Percentiles rank a stretch among this genome's conserved stretches.
These are phyloP conservation scores for Venturia nashicola DNA, from an alignment of 2,329 filamentous ascomycete genomes.

Conservation along the genomic window DNA sequence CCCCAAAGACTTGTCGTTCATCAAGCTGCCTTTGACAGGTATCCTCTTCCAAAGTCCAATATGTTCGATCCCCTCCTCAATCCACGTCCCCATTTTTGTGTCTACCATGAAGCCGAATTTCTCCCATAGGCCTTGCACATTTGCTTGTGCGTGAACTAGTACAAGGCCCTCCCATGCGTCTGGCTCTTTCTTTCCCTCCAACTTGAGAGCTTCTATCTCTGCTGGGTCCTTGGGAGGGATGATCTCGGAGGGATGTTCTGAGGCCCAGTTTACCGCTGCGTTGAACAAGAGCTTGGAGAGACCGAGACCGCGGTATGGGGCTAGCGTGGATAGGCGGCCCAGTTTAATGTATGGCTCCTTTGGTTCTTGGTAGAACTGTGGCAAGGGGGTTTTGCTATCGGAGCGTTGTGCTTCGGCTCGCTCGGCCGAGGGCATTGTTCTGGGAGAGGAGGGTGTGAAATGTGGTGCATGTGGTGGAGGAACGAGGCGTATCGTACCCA, in stretches of 20 bases:
- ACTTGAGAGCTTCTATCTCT: conserved; percentile 26
- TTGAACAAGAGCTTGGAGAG: conserved; percentile 56
- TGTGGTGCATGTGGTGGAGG: conserved; percentile 66
- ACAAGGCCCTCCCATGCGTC: conserved; percentile 61
- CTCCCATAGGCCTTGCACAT: conserved; percentile 51
- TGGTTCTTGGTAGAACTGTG: conserved; percentile 36
- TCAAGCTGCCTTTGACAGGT: background rate
- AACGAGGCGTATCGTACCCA: conserved; percentile 68
- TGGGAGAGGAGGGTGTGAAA: conserved; percentile 25
- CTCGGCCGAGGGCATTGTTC: conserved; percentile 3
- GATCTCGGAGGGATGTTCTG: conserved; percentile 40
- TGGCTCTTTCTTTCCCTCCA: conserved; percentile 18
- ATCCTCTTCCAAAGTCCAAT: conserved; percentile 37
- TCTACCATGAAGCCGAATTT: conserved; percentile 64
- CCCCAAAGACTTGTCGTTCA: background rate
- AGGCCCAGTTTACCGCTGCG: conserved; percentile 56
- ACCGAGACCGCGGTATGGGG: conserved; percentile 51
- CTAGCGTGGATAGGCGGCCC: conserved; percentile 61
- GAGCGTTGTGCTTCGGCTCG: conserved; percentile 8
- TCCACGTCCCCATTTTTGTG: conserved; percentile 62
- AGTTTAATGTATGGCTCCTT: conserved; percentile 70
- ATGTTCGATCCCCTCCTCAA: conserved; percentile 74
- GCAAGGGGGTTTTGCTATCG: conserved; percentile 15
- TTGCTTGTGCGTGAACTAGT: conserved; percentile 68
- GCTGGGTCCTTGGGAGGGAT: conserved; percentile 26